Evolutionary conservation across 345 rosid species (phyloP).

Genomic region (Pistacia integerrima): DNA sequence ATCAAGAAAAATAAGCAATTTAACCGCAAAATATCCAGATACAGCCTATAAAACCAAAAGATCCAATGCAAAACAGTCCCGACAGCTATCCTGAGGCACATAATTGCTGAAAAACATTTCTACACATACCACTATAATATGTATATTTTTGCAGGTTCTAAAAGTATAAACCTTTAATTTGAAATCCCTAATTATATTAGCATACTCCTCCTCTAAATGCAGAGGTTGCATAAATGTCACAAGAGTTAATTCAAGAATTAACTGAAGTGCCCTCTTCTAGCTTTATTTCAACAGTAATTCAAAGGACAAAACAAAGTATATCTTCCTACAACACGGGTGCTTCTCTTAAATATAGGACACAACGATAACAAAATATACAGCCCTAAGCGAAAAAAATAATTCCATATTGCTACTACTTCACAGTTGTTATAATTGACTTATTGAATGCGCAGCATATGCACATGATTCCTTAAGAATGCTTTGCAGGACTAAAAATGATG

Average conservation of each 20-base stretch:
- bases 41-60: background rate
- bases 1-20: background rate
- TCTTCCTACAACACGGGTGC: background rate
- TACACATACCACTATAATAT: background rate
- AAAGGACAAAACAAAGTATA: background rate
- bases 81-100: background rate
- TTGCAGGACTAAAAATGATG: background rate
- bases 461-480: too few species aligned
- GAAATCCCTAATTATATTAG: conserved; percentile 5
- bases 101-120: background rate
- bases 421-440: too few species aligned
- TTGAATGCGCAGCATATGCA: too few species aligned
- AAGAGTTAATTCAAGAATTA: background rate
- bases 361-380: background rate
- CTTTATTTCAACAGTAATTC: background rate
- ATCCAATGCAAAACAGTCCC: background rate
- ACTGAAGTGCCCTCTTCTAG: background rate
- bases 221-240: background rate
- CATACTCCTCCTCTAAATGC: background rate
- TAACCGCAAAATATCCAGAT: background rate
- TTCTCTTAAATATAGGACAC: background rate
- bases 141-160: background rate
- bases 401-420: too few species aligned
- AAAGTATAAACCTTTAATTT: background rate
- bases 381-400: background rate